Percentiles rank a stretch among this genome's conserved stretches.
These are phyloP conservation scores for Juglanconis sp. DNA, from an alignment of 2,329 filamentous ascomycete genomes.

Conservation along the genomic window DNA sequence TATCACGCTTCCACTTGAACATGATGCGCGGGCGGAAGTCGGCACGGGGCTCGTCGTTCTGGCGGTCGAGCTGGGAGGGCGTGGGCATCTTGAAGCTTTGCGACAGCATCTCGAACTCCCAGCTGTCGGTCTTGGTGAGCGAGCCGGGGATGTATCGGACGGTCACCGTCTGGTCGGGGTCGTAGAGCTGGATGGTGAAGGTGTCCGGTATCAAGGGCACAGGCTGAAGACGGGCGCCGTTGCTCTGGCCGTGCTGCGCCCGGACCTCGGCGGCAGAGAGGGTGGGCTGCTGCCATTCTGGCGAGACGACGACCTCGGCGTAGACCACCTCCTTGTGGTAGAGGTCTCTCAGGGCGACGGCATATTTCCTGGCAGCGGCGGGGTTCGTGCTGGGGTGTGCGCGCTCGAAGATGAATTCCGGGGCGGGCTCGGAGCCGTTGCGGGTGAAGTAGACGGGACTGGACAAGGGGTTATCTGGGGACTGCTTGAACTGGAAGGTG, in stretches of 20 bases:
- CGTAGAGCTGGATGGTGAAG: slow-evolving; percentile 88
- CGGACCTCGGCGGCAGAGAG: slow-evolving; percentile 79
- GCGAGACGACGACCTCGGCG: slow-evolving; percentile 79
- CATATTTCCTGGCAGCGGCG: slow-evolving; percentile 77
- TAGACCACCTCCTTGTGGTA: slow-evolving; percentile 78
- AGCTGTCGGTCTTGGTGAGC: slow-evolving; percentile 77
- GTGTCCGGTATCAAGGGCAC: slow-evolving; percentile 72
- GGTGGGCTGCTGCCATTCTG: slow-evolving; percentile 80
- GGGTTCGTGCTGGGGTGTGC: slow-evolving; percentile 65
- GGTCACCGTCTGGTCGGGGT: slow-evolving; percentile 78
- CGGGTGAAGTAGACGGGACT: slow-evolving; percentile 61
- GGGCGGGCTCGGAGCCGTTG: slow-evolving; percentile 74
- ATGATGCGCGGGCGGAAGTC: slow-evolving; percentile 69
- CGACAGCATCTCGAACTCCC: slow-evolving; percentile 91
- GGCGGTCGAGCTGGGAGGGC: slow-evolving; percentile 72
- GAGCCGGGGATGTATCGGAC: slow-evolving; percentile 70
- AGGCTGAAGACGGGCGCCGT: slow-evolving; percentile 47
- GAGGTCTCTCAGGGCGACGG: slow-evolving; percentile 79
- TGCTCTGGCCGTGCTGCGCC: slow-evolving; percentile 39
- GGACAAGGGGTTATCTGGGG: slow-evolving; percentile 50
- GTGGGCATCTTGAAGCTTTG: slow-evolving; percentile 80
- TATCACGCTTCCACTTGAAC: slow-evolving; percentile 88
- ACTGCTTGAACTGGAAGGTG: slow-evolving; percentile 56
- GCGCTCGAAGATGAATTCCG: slow-evolving; percentile 77
- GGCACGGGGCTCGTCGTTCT: slow-evolving; percentile 38